Conservation (phyloP, 2,329 filamentous ascomycete genomes). For the Ophiostoma tasmaniense region DNA sequence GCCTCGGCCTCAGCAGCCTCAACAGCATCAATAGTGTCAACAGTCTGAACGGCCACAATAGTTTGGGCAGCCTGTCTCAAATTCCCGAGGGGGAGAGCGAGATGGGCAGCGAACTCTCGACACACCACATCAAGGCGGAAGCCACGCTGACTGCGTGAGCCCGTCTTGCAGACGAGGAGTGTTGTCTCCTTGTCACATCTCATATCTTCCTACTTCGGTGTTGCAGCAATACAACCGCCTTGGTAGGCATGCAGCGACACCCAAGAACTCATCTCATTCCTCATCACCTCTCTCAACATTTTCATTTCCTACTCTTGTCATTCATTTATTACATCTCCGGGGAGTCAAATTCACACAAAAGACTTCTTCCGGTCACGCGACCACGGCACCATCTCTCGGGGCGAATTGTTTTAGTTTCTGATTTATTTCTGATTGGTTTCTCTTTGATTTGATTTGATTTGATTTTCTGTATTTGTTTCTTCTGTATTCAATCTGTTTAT, state of each 20-base stretch:
- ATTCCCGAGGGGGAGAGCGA: conserved; percentile 52
- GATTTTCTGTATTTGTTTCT: conserved; percentile 3
- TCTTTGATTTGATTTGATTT: not conserved
- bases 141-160: conserved; percentile 27
- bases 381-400: conserved; percentile 4
- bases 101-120: conserved; percentile 31
- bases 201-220: not conserved
- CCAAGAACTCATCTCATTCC: not conserved
- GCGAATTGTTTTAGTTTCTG: not conserved
- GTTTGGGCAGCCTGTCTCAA: conserved; percentile 43
- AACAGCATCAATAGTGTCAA: not conserved
- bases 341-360: conserved; percentile 8
- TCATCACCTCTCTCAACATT: not conserved
- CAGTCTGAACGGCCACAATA: not conserved
- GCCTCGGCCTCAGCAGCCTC: conserved; percentile 37
- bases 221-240: conserved; percentile 8
- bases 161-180: not conserved
- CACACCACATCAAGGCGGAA: conserved; percentile 30
- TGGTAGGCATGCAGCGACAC: conserved; percentile 7
- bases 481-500: not conserved
- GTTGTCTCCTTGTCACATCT: not conserved
- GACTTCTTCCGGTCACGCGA: conserved; percentile 16
- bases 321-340: not conserved
- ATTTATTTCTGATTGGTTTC: not conserved
- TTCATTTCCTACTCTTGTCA: not conserved